Evolutionary conservation across 805 yeast genomes (phyloP).

Genomic region (Ascoidea tarda): DNA sequence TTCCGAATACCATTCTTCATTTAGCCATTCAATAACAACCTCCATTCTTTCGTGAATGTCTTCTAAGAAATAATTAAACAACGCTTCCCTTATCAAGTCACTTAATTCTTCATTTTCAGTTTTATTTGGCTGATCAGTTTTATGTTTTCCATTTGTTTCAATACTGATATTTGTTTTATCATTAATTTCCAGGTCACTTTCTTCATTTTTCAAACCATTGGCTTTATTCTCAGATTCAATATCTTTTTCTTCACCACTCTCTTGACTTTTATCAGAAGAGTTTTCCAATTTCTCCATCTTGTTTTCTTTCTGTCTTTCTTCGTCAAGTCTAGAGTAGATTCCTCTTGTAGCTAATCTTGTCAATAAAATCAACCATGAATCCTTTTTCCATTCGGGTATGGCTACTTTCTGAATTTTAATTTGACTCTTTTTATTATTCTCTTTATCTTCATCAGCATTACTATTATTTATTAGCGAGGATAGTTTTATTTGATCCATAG

Average conservation of each 20-base stretch:
- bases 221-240: constrained; percentile 16
- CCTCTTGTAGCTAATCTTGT: constrained; percentile 81
- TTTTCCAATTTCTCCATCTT: no score
- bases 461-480: constrained; percentile 12
- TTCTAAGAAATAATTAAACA: constrained; percentile 59
- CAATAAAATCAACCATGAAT: constrained; percentile 65
- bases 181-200: neutral
- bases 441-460: constrained; percentile 2
- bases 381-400: constrained; percentile 41
- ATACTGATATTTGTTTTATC: neutral
- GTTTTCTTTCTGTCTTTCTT: constrained; percentile 10
- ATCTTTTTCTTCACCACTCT: neutral
- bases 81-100: constrained; percentile 49
- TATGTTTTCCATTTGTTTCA: no score
- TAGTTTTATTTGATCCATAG: constrained; percentile 13
- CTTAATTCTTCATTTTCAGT: constrained; percentile 28
- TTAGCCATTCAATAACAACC: constrained; percentile 78
- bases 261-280: no score
- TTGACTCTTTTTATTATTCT: constrained; percentile 11
- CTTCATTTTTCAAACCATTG: constrained; percentile 6
- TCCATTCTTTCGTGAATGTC: constrained; percentile 65
- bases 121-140: no score
- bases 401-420: constrained; percentile 18
- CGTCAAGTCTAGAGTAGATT: constrained; percentile 18
- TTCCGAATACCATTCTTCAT: constrained; percentile 84